Conservation (phyloP, 2,329 filamentous ascomycete genomes). For the Hymenoscyphus salicellus region DNA sequence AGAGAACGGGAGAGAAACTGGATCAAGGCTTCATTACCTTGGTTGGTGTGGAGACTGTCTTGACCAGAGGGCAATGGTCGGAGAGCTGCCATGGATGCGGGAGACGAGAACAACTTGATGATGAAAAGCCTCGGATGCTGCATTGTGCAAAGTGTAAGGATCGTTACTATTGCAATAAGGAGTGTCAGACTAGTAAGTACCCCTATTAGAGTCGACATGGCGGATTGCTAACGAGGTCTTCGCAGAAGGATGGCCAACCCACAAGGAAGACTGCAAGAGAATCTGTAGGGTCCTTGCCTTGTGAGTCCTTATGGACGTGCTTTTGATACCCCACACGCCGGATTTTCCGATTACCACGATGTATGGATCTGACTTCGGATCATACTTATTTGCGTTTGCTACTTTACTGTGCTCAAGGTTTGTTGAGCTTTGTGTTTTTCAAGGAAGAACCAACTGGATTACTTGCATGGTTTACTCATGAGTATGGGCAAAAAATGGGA, state of each 20-base stretch:
- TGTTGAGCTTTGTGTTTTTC: background rate
- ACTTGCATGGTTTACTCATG: background rate
- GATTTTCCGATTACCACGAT: background rate
- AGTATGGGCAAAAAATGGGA: background rate
- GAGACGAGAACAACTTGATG: constrained; percentile 2
- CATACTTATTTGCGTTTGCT: background rate
- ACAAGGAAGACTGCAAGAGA: constrained; percentile 5
- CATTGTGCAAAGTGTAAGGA: constrained; percentile 9
- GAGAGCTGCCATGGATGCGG: constrained; percentile 5
- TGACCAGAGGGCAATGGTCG: constrained; percentile 7
- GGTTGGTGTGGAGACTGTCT: constrained; percentile 7
- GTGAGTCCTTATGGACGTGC: background rate
- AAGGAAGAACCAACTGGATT: background rate
- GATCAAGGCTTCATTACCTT: constrained; percentile 7
- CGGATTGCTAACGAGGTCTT: background rate
- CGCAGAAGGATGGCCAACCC: background rate
- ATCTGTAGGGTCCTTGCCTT: constrained; percentile 1
- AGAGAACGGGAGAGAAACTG: constrained; percentile 5
- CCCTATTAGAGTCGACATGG: background rate
- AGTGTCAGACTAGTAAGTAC: constrained; percentile 9
- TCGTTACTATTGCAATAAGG: constrained; percentile 8
- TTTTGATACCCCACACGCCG: background rate
- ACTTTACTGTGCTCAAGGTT: background rate
- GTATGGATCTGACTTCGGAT: background rate
- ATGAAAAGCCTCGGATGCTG: constrained; percentile 4